Percentiles rank a stretch among this genome's conserved stretches.
phyloP scores from a whole-genome alignment of 2,329 filamentous ascomycete species.

The Fusarium tjaetaba region DNA sequence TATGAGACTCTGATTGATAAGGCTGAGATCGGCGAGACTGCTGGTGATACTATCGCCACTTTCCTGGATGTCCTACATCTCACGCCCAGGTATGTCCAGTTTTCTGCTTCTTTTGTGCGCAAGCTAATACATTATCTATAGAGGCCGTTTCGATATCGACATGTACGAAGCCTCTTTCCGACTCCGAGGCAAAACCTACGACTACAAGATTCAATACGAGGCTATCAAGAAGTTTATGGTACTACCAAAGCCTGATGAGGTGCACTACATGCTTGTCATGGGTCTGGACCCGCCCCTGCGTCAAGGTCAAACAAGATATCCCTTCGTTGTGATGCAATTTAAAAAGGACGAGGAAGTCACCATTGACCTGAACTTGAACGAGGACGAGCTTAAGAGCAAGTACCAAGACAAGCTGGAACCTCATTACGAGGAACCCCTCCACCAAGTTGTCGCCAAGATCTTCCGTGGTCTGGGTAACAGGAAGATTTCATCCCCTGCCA shows the following conservation, averaged over 20 bases:
- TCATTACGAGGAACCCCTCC: conserved; percentile 93
- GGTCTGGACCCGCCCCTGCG: conserved; percentile 94
- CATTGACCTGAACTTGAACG: conserved; percentile 94
- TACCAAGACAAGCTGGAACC: conserved; percentile 90
- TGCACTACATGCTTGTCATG: conserved; percentile 93
- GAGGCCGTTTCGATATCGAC: conserved; percentile 99
- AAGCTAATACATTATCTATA: conserved; percentile 49
- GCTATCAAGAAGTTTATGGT: conserved; percentile 99
- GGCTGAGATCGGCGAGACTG: conserved; percentile 98
- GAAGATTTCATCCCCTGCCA: conserved; percentile 92
- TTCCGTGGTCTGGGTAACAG: conserved; percentile 95
- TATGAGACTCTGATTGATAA: conserved; percentile 98
- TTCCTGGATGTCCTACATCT: conserved; percentile 97
- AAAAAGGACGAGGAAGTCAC: conserved; percentile 98
- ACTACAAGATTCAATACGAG: conserved; percentile 99
- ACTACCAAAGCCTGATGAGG: conserved; percentile 96
- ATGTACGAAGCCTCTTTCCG: conserved; percentile 99
- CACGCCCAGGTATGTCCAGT: conserved; percentile 76
- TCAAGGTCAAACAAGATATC: conserved; percentile 97
- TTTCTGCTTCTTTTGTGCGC: not conserved
- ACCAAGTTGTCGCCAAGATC: conserved; percentile 93
- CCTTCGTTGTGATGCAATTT: conserved; percentile 98
- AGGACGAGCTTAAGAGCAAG: conserved; percentile 82
- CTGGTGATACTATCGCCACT: conserved; percentile 97
- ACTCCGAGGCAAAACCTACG: conserved; percentile 97